These are phyloP conservation scores for Alternaria incomplexa DNA, from an alignment of 2,329 filamentous ascomycete genomes.

Conservation along the genomic window DNA sequence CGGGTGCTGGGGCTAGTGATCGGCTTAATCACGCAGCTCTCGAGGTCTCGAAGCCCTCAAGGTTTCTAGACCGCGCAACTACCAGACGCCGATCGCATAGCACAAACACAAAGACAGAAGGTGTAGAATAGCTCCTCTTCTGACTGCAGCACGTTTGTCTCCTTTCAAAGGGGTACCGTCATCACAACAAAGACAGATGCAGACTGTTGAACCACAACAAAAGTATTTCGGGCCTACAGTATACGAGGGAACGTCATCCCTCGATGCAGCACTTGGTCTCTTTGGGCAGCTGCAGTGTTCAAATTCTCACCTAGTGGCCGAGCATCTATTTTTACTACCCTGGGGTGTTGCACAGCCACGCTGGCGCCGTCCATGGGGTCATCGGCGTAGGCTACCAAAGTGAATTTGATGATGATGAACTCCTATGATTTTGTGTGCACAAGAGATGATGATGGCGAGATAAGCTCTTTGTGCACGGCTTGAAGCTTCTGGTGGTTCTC, in stretches of 20 bases:
- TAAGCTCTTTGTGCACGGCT: not conserved
- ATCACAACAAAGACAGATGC: not conserved
- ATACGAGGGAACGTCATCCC: not conserved
- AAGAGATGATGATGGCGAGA: not conserved
- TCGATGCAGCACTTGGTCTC: not conserved
- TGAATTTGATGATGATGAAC: not conserved
- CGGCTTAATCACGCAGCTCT: not conserved
- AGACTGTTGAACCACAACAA: not conserved
- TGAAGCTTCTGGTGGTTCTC: not conserved
- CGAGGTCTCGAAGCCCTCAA: not conserved
- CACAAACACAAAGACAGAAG: not conserved
- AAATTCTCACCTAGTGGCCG: constrained; percentile 3
- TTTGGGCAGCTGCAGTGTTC: constrained; percentile 3
- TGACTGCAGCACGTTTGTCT: not conserved
- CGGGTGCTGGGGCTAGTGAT: not conserved
- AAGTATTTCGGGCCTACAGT: not conserved
- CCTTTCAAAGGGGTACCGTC: not conserved
- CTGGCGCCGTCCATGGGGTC: not conserved
- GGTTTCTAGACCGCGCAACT: not conserved
- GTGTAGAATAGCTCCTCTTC: not conserved
- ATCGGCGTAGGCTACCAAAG: not conserved
- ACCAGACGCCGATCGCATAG: not conserved
- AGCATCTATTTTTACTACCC: constrained; percentile 9
- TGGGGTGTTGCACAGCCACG: constrained; percentile 7
- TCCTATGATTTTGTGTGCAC: not conserved